phyloP scores from a whole-genome alignment of 2,329 filamentous ascomycete genomes.

The Drechmeria coniospora region DNA sequence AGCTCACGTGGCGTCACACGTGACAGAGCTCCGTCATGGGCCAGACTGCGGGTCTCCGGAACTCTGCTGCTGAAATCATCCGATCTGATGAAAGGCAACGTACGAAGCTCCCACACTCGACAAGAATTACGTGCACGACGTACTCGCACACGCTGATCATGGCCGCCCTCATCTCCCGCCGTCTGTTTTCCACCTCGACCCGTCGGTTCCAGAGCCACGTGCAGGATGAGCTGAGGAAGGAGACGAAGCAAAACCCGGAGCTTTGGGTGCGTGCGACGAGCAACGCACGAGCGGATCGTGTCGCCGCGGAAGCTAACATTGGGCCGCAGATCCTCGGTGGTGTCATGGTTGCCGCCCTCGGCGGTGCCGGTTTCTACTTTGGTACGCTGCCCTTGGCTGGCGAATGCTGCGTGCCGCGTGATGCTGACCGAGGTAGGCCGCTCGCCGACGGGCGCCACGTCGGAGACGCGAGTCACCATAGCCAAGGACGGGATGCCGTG shows the following conservation, averaged over 20 bases:
- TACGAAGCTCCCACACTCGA: conserved; percentile 3
- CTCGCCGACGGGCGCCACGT: conserved; percentile 72
- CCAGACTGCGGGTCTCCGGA: no score
- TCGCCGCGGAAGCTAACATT: neutral
- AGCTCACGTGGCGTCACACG: no score
- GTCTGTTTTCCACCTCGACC: conserved; percentile 37
- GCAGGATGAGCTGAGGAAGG: conserved; percentile 36
- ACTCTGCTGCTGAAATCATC: neutral
- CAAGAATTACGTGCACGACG: neutral
- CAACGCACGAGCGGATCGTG: neutral
- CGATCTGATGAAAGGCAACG: neutral
- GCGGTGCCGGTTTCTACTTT: conserved; percentile 81
- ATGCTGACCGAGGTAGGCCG: no score
- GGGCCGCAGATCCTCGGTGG: conserved; percentile 61
- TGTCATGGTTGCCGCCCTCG: conserved; percentile 80
- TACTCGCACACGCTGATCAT: conserved; percentile 22
- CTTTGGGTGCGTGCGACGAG: conserved; percentile 21
- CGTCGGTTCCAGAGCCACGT: conserved; percentile 32
- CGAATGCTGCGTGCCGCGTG: no score
- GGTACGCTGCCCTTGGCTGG: conserved; percentile 31
- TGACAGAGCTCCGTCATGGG: no score
- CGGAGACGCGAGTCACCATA: conserved; percentile 63
- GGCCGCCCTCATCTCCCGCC: conserved; percentile 40
- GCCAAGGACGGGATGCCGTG: conserved; percentile 75
- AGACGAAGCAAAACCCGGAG: conserved; percentile 40